Evolutionary conservation across 1,284 basidiomycete genomes (phyloP).

Genomic region (Macrocystidia cucumis): DNA sequence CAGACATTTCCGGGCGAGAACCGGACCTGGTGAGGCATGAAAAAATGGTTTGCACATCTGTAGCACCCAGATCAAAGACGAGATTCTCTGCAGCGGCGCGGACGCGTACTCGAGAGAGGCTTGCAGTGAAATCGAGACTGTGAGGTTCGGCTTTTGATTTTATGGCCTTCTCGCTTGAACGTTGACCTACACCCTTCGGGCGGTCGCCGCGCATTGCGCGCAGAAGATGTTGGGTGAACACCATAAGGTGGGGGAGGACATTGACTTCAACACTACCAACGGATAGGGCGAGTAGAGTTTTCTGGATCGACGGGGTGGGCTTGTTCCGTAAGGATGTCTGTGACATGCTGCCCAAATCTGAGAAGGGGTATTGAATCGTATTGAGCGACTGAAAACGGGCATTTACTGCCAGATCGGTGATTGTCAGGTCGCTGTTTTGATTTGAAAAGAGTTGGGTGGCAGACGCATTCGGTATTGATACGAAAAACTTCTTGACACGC

Average conservation of each 20-base stretch:
- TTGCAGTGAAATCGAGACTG: no score
- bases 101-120: slow-evolving; percentile 34
- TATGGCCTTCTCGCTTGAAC: no score
- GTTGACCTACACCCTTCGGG: no score
- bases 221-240: slow-evolving; percentile 51
- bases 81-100: slow-evolving; percentile 43
- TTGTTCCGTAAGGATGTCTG: slow-evolving; percentile 34
- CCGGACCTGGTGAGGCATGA: slow-evolving; percentile 15
- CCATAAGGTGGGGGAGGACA: slow-evolving; percentile 54
- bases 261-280: slow-evolving; percentile 37
- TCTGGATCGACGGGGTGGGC: slow-evolving; percentile 23
- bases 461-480: no score
- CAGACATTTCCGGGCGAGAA: slow-evolving; percentile 26
- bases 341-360: slow-evolving; percentile 23
- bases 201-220: no score
- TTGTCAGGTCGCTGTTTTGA: no score
- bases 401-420: slow-evolving; percentile 19
- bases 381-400: slow-evolving; percentile 21
- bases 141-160: no score
- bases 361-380: slow-evolving; percentile 22
- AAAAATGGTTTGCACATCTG: slow-evolving; percentile 32
- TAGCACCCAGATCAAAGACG: slow-evolving; percentile 36
- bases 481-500: no score
- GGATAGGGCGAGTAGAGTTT: slow-evolving; percentile 28
- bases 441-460: no score